These are phyloP conservation scores for Moricandia arvensis DNA, from an alignment of 345 rosid species.

Conservation along the genomic window DNA sequence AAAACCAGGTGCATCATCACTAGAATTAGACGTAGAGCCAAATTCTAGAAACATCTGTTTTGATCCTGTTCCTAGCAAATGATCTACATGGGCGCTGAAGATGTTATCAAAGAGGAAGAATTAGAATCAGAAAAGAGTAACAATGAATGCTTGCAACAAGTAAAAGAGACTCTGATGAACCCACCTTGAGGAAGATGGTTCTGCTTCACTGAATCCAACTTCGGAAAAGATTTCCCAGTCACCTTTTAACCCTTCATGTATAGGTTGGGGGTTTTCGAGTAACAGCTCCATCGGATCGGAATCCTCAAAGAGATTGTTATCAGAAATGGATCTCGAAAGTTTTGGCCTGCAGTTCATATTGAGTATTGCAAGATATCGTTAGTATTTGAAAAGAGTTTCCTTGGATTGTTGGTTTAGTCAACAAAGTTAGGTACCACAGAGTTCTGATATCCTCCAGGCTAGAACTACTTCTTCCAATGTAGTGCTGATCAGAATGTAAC, in stretches of 20 bases:
- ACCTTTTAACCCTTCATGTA: slow-evolving; percentile 25
- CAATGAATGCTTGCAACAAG: slow-evolving; percentile 2
- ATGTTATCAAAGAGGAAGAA: neutral
- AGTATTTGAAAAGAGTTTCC: neutral
- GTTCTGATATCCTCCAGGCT: slow-evolving; percentile 22
- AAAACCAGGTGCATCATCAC: slow-evolving; percentile 27
- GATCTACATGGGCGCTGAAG: slow-evolving; percentile 20
- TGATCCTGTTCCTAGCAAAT: slow-evolving; percentile 16
- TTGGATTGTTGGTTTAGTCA: neutral
- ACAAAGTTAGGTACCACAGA: slow-evolving; percentile 20
- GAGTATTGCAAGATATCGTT: neutral
- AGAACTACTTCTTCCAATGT: slow-evolving; percentile 22
- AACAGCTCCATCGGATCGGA: slow-evolving; percentile 26
- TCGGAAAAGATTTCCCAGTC: slow-evolving; percentile 26
- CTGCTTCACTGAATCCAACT: slow-evolving; percentile 27
- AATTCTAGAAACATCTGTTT: slow-evolving; percentile 16
- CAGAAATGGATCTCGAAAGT: slow-evolving; percentile 34
- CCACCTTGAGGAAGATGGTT: slow-evolving; percentile 28
- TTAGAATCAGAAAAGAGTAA: neutral
- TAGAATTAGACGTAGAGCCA: slow-evolving; percentile 9
- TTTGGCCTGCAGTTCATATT: slow-evolving; percentile 29
- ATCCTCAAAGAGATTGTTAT: slow-evolving; percentile 19
- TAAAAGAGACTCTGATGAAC: neutral
- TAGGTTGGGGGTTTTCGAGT: slow-evolving; percentile 8
- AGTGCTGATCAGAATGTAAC: slow-evolving; percentile 30